Evolutionary conservation across 192 early-diverging fungal genomes (phyloP), one percentile per base, ranked within the genome.

Genomic region (Coemansia sp.): DNA sequence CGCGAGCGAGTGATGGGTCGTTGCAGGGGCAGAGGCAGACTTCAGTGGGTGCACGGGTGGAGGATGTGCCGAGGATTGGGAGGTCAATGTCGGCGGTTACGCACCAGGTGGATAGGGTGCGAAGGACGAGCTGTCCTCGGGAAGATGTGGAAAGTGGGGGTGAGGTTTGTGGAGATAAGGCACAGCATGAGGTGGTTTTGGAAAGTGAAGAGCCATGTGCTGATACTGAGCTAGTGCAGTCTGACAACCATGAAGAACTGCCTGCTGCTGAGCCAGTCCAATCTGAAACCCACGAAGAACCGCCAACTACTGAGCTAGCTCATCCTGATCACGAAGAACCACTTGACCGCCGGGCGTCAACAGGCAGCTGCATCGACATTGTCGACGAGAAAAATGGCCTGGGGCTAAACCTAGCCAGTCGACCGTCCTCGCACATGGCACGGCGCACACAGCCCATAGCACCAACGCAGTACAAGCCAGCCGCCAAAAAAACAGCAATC

Each of bases 401-500:
- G 22, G 72, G 72, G 11, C 52, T 74, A 6, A 51, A 51, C 19
- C 10, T 37, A 3, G 57, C 54, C 10, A 59, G 59, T 35, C 71
- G 71, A 14, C 68, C 71, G 4, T 21, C 59, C 9, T 73, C 71
- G 9, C 77, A 73, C 14, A 70, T 61, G 16, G 38, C 45, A 2
- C 64, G 71, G 25, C 67, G 61, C 21, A 50, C 26, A 19, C 64
- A 64, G 49, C 31, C 64, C 29, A 68, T 68, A 62, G 77, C 72
- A 19, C 23, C 77, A 7, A 80, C 72, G 19, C 77, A 80, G 59
- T 80, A 80, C 49, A 80, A 59, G 27, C 77, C 77, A 14, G 77
- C 72, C 0, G 66, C 62, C 4, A 64, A 61, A 26, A 71, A 65
- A 35, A 65, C 49, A 10, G 59, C 72, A 6, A 57, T 80, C 49